These are phyloP conservation scores for Quercus cerris DNA, from an alignment of 306 rosid genomes.

Conservation along the genomic window DNA sequence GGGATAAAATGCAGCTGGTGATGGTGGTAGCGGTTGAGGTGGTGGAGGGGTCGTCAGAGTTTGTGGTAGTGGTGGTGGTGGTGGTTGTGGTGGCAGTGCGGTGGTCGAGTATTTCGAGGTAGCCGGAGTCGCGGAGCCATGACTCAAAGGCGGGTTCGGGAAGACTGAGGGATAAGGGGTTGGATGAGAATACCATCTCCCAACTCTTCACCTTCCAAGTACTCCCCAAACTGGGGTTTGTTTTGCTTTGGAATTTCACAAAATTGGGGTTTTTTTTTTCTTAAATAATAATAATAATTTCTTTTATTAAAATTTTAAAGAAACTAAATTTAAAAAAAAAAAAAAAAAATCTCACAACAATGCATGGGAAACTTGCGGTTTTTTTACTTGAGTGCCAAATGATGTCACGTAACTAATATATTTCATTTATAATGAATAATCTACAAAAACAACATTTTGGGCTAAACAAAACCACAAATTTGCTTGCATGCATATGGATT, in stretches of 20 bases:
- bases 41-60: slow-evolving; percentile 11
- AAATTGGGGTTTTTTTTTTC: too few species aligned
- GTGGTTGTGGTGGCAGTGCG: slow-evolving; percentile 44
- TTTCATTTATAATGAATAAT: too few species aligned
- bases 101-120: slow-evolving; percentile 83
- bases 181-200: slow-evolving; percentile 70
- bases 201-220: not conserved
- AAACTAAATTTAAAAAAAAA: too few species aligned
- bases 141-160: slow-evolving; percentile 89
- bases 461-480: too few species aligned
- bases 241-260: not conserved
- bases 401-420: too few species aligned
- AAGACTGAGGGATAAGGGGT: slow-evolving; percentile 90
- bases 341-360: too few species aligned
- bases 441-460: too few species aligned
- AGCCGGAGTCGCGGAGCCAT: slow-evolving; percentile 96
- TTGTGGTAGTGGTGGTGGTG: slow-evolving; percentile 19
- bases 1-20: slow-evolving; percentile 50
- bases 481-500: too few species aligned
- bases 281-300: too few species aligned
- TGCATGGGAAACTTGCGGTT: too few species aligned
- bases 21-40: slow-evolving; percentile 23
- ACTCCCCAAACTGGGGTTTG: not conserved
- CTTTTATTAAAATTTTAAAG: too few species aligned
- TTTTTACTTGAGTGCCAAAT: too few species aligned